Evolutionary conservation across 371 early-diverging fungal species (phyloP), one percentile per base, ranked within the genome.

Genomic region (Circinella minor): DNA sequence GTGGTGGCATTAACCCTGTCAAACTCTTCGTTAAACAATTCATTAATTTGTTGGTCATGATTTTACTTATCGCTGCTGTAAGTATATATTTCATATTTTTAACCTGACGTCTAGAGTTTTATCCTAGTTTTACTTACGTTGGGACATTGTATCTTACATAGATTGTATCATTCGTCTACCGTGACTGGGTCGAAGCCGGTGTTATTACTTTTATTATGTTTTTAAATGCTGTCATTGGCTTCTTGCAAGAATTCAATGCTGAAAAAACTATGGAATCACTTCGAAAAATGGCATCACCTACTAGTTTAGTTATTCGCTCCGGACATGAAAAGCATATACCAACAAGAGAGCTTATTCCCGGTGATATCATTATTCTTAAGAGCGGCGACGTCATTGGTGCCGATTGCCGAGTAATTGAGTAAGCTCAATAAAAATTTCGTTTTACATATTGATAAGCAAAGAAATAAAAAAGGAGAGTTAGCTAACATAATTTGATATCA

Each of bases 351-450:
- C 82, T 95, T 14, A 89, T 93, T 15, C 93, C 95, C 6, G 97
- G 97, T 37, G 98, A 98, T 72, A 78, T 97, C 46, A 87, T 98
- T 66, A 89, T 92, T 5, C 84, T 97, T 9, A 89, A 94, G 60
- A 76, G 95, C 47, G 98, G 98, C 60, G 96, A 97, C 77, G 96
- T 95, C 70, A 84, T 97, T 43, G 96, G 96, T 55, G 98, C 98
- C 17, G 98, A 98, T 74, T 90, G 84, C 39, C 88, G 91, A 34
- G 73, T 96, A 39, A 80, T 97, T 68, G 96, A 96, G 4, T 82
- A 95, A 55, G 93, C 2, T 43, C 43, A 43, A 43, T 43, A 43
- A 6, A 9, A 89, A 18, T 18, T 39, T 65, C 0, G n/a, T n/a
- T n/a, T n/a, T n/a, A n/a, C n/a, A n/a, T n/a, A n/a, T n/a, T n/a